phyloP scores from a whole-genome alignment of 2,329 filamentous ascomycete species.

The Knufia petricola region DNA sequence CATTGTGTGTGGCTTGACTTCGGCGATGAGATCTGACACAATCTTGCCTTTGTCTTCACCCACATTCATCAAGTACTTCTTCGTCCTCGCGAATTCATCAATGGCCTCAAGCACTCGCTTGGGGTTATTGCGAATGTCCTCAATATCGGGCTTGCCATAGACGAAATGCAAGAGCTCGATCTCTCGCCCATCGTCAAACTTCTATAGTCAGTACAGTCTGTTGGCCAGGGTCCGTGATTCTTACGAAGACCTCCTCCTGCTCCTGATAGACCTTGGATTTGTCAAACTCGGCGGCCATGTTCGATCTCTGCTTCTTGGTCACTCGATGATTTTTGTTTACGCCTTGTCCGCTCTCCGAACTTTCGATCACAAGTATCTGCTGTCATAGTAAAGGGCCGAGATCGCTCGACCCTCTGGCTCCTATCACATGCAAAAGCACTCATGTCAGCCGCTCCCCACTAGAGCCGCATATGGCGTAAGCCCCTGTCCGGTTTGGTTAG shows the following conservation, averaged over 20 bases:
- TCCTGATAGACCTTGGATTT: conserved; percentile 18
- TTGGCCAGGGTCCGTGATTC: neutral
- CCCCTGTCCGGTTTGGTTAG: neutral
- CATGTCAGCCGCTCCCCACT: neutral
- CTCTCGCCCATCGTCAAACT: conserved; percentile 64
- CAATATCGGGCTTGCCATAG: conserved; percentile 51
- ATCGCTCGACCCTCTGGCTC: neutral
- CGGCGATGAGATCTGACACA: conserved; percentile 57
- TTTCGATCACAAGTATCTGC: neutral
- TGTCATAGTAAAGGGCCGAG: neutral
- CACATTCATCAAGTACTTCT: conserved; percentile 72
- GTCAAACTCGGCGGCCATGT: conserved; percentile 17
- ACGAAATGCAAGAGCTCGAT: conserved; percentile 63
- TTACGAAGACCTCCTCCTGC: conserved; percentile 21
- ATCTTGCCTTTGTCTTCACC: conserved; percentile 65
- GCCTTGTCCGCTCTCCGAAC: neutral
- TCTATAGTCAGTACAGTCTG: conserved; percentile 1
- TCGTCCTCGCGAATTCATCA: conserved; percentile 56
- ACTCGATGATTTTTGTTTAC: neutral
- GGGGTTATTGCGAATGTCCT: conserved; percentile 56
- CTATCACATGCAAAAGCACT: neutral
- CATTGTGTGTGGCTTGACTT: conserved; percentile 58
- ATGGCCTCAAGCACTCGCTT: conserved; percentile 56
- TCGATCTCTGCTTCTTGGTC: neutral
- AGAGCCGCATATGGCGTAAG: neutral